phyloP scores from a whole-genome alignment of 129 eudicot genomes.

The Flaveria trinervia region DNA sequence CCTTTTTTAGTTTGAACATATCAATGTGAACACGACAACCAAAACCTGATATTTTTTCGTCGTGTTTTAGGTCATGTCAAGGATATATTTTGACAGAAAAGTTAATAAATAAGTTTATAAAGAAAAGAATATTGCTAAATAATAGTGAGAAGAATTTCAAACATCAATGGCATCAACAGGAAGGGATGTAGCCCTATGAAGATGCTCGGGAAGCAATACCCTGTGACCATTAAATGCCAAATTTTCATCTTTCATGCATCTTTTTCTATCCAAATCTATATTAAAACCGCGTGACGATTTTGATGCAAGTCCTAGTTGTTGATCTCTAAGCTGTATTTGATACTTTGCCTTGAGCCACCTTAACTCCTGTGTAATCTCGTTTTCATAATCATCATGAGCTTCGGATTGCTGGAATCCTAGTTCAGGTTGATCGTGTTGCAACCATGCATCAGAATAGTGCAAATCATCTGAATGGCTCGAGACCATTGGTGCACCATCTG shows the following conservation, averaged over 20 bases:
- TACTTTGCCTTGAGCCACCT: constrained; percentile 83
- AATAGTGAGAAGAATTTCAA: constrained; percentile 27
- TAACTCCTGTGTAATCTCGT: constrained; percentile 54
- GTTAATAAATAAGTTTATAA: not conserved
- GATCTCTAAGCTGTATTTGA: constrained; percentile 61
- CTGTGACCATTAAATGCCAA: constrained; percentile 40
- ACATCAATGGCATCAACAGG: constrained; percentile 72
- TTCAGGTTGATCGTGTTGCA: constrained; percentile 42
- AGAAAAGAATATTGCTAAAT: not conserved
- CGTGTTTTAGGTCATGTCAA: not conserved
- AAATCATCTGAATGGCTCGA: constrained; percentile 61
- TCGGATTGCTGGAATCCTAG: constrained; percentile 23
- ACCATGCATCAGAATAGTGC: constrained; percentile 49
- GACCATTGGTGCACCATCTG: constrained; percentile 57
- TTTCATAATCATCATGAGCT: constrained; percentile 42
- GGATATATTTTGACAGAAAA: not conserved
- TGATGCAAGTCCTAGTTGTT: constrained; percentile 37
- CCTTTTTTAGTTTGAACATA: no score
- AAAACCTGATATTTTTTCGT: not conserved
- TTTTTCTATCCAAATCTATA: constrained; percentile 25
- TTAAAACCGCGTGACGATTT: constrained; percentile 27
- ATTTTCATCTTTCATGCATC: constrained; percentile 28
- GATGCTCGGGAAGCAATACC: constrained; percentile 58
- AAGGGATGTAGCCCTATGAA: constrained; percentile 78
- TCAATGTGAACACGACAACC: not conserved